These are phyloP conservation scores for Xylaria scruposa DNA, from an alignment of 495 filamentous ascomycete species.

Conservation along the genomic window DNA sequence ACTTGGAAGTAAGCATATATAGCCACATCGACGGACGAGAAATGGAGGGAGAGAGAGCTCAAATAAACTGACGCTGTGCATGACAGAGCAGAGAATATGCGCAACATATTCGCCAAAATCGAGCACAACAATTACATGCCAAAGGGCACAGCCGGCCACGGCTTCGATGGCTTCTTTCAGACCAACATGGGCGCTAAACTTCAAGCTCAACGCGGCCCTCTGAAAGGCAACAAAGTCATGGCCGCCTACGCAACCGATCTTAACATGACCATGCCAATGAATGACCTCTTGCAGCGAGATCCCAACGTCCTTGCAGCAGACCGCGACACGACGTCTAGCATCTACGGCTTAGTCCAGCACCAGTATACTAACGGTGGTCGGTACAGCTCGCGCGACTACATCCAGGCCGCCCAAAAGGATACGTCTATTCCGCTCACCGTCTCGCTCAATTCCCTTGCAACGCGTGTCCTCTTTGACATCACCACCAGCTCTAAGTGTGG, in stretches of 20 bases:
- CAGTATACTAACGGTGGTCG: slow-evolving; percentile 44
- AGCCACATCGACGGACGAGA: not conserved
- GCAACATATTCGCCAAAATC: slow-evolving; percentile 43
- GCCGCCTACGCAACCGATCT: slow-evolving; percentile 38
- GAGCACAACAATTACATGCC: slow-evolving; percentile 47
- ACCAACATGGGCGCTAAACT: slow-evolving; percentile 43
- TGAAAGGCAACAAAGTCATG: slow-evolving; percentile 44
- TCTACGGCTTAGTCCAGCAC: slow-evolving; percentile 45
- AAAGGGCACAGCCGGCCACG: slow-evolving; percentile 35
- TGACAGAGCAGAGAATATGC: slow-evolving; percentile 43
- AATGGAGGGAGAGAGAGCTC: not conserved
- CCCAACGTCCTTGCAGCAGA: slow-evolving; percentile 41
- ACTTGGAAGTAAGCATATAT: slow-evolving; percentile 39
- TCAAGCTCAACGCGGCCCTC: slow-evolving; percentile 33
- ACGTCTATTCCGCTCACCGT: slow-evolving; percentile 42
- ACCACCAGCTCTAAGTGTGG: slow-evolving; percentile 19
- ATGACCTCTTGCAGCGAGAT: slow-evolving; percentile 41
- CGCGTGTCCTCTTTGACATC: slow-evolving; percentile 43
- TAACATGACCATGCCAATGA: slow-evolving; percentile 35
- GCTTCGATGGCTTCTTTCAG: slow-evolving; percentile 47
- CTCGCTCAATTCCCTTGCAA: slow-evolving; percentile 44
- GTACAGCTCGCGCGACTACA: slow-evolving; percentile 47
- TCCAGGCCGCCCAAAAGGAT: slow-evolving; percentile 37
- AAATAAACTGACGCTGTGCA: not conserved
- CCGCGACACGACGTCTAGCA: slow-evolving; percentile 43